These are phyloP conservation scores for Fonsecaea erecta DNA, from an alignment of 2,329 filamentous ascomycete genomes.

Conservation along the genomic window DNA sequence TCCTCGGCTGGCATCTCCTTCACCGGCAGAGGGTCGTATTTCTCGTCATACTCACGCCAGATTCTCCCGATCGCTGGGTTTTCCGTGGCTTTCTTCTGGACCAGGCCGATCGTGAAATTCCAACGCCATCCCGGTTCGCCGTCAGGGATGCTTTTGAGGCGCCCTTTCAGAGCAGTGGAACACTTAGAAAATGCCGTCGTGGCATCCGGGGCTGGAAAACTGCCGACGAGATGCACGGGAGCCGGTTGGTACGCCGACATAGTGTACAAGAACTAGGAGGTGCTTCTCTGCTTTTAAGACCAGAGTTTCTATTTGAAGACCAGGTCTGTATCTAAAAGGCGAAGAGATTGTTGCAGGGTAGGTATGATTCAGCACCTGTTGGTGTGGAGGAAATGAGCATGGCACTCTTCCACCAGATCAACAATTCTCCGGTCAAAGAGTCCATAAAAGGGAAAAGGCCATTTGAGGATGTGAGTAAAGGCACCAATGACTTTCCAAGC, in stretches of 20 bases:
- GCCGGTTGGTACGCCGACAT: conserved; percentile 6
- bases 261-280: neutral
- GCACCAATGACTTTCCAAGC: neutral
- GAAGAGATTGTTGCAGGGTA: neutral
- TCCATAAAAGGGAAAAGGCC: neutral
- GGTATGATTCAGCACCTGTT: neutral
- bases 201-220: conserved; percentile 11
- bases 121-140: conserved; percentile 14
- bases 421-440: neutral
- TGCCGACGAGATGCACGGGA: conserved; percentile 11
- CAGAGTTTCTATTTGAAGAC: neutral
- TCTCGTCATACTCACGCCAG: conserved; percentile 18
- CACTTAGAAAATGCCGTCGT: conserved; percentile 8
- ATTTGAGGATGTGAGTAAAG: neutral
- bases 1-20: conserved; percentile 10
- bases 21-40: conserved; percentile 12
- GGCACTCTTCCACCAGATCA: neutral
- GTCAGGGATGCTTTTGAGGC: neutral
- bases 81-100: conserved; percentile 12
- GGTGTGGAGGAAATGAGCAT: neutral
- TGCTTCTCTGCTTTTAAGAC: neutral
- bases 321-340: neutral
- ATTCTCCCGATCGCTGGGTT: conserved; percentile 15
- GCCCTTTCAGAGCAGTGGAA: conserved; percentile 3
- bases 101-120: conserved; percentile 21